Conservation (phyloP, 1,284 basidiomycete species). For the Melampsora americana region DNA sequence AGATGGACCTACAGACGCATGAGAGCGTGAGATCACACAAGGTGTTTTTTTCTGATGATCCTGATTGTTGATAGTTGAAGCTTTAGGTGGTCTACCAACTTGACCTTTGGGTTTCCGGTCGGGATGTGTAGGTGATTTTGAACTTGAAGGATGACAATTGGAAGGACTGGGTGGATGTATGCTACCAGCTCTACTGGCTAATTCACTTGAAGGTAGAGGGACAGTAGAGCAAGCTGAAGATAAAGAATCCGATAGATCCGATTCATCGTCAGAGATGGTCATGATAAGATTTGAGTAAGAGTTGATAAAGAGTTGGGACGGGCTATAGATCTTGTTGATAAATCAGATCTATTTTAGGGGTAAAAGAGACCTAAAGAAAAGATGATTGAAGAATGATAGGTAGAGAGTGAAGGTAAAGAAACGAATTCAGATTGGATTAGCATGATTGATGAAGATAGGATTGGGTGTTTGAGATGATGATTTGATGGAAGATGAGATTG, state of each 20-base stretch:
- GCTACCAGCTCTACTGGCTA: slow-evolving; percentile 40
- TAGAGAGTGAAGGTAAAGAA: no score
- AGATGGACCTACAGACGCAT: slow-evolving; percentile 17
- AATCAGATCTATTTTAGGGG: no score
- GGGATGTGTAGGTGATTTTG: slow-evolving; percentile 27
- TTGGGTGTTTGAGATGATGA: no score
- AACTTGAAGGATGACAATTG: not conserved
- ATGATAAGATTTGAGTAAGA: slow-evolving; percentile 6
- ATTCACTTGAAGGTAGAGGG: slow-evolving; percentile 43
- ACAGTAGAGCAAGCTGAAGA: slow-evolving; percentile 43
- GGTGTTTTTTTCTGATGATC: slow-evolving; percentile 29
- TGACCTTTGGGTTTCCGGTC: slow-evolving; percentile 35
- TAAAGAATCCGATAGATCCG: slow-evolving; percentile 42
- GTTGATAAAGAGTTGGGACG: not conserved
- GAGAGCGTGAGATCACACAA: slow-evolving; percentile 11
- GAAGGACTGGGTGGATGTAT: slow-evolving; percentile 39
- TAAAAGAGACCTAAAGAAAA: no score
- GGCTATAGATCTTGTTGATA: no score
- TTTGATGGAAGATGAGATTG: no score
- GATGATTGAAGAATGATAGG: no score
- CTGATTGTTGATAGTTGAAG: slow-evolving; percentile 15
- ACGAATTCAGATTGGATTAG: no score
- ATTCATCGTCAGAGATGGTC: slow-evolving; percentile 43
- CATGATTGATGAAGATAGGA: no score
- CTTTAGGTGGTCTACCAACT: slow-evolving; percentile 32